Conservation (phyloP, 345 rosid species). For the Eucalyptus coolabah region DNA sequence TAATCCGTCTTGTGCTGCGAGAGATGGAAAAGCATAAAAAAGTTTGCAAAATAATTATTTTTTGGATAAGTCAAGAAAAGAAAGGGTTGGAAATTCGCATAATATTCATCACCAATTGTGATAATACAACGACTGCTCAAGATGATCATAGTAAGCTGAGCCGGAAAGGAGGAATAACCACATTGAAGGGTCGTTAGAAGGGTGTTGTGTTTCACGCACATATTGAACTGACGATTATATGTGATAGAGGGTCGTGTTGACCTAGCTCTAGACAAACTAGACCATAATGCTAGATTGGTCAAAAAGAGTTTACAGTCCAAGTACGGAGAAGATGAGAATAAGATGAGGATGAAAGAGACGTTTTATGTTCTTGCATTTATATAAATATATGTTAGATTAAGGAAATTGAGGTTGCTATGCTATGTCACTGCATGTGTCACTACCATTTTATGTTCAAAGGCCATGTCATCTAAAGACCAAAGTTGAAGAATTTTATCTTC, state of each 20-base stretch:
- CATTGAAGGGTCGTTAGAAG: neutral
- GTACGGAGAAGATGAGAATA: neutral
- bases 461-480: neutral
- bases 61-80: too few species aligned
- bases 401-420: neutral
- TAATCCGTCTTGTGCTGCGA: neutral
- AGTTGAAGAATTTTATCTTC: neutral
- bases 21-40: neutral
- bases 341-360: neutral
- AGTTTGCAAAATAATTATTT: too few species aligned
- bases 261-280: neutral
- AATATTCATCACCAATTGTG: too few species aligned
- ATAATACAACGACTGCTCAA: neutral
- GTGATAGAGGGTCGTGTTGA: neutral
- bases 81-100: too few species aligned
- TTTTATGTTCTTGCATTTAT: neutral
- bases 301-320: neutral
- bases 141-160: neutral
- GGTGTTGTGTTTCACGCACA: neutral
- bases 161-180: neutral
- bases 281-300: neutral
- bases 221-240: neutral
- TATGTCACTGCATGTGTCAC: neutral
- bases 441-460: neutral
- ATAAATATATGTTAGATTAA: neutral